Base-by-base conservation (phyloP, 306 rosid species). In the Mimosa bimucronata region DNA sequence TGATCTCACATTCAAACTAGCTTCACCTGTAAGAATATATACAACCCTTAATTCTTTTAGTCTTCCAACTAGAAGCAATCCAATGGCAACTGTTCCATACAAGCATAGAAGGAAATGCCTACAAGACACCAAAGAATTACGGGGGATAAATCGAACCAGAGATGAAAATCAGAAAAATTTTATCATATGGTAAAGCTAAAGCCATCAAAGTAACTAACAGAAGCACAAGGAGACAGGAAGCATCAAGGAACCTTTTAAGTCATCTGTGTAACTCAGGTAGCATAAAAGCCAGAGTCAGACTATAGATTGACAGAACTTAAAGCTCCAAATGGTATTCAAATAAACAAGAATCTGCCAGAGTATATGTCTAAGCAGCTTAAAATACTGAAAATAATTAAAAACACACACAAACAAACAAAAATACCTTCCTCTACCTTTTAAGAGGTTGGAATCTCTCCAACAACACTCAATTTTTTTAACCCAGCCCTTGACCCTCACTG, bases 101-200 rank as follows among this genome's bases (percentile, higher is more conserved):
- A 90, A 45, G 85, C 99, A 93, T 64, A 93, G 84, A 83, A 95
- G 84, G 78, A 94, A 89, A 88, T 95, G 99, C 99, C 99, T 95
- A 85, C 81, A 86, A 80, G 82, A 41, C 85, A 78, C 66, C 46
- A 79, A 87, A 82, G 64, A 82, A 73, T 73, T 70, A 57, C 65
- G 81, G 13, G 28, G 67, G 45, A 83, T 42, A 58, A 84, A 83
- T 38, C 73, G 74, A 62, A 60, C 26, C 29, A 77, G 37, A 79
- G 28, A 48, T 29, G 42, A 77, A 76, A 76, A 81, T 26, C 40
- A 46, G 12, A 66, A 25, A 85, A 46, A 31, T 60, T 69, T 30
- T 57, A 65, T 53, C 44, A 70, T 65, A 37, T 8, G 69, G 77
- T 58, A 68, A 71, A 74, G 62, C 71, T 41, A 6, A 84, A 77